These are phyloP conservation scores for Leishmania aethiopica DNA, from an alignment of 208 protist species.

Conservation along the genomic window DNA sequence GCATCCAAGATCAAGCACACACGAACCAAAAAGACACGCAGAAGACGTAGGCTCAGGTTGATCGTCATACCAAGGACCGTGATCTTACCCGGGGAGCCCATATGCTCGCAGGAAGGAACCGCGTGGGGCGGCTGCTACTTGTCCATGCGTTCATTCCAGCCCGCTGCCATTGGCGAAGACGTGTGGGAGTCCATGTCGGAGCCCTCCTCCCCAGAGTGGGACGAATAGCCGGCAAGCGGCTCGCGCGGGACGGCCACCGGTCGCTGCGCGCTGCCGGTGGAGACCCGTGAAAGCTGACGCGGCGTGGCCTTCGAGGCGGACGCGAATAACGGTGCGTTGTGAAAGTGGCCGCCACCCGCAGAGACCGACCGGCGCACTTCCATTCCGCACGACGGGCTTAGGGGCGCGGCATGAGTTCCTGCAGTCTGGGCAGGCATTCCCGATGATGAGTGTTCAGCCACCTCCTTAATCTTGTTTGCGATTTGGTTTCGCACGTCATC, in stretches of 20 bases:
- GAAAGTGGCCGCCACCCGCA: constrained; percentile 33
- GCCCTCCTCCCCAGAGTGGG: constrained; percentile 17
- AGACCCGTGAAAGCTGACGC: constrained; percentile 23
- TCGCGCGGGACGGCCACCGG: constrained; percentile 24
- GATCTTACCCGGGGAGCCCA: background rate
- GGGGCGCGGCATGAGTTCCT: constrained; percentile 4
- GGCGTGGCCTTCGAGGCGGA: constrained; percentile 13
- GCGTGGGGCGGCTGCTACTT: background rate
- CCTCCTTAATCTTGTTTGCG: constrained; percentile 63
- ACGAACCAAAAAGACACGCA: too few relatives aligned
- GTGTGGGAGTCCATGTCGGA: constrained; percentile 19
- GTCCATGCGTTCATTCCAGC: background rate
- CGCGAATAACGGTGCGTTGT: constrained; percentile 30
- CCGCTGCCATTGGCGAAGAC: constrained; percentile 1
- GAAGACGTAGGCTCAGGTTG: background rate
- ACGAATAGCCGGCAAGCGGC: constrained; percentile 1
- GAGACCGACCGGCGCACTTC: constrained; percentile 2
- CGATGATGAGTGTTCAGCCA: constrained; percentile 32
- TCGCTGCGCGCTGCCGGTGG: constrained; percentile 19
- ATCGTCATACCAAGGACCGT: background rate
- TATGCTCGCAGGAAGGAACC: background rate
- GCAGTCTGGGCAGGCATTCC: constrained; percentile 7
- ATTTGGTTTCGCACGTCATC: constrained; percentile 71
- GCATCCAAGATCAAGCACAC: background rate
- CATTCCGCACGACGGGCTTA: background rate